phyloP scores from a whole-genome alignment of 2,329 filamentous ascomycete genomes.

The Xylariales sp. region DNA sequence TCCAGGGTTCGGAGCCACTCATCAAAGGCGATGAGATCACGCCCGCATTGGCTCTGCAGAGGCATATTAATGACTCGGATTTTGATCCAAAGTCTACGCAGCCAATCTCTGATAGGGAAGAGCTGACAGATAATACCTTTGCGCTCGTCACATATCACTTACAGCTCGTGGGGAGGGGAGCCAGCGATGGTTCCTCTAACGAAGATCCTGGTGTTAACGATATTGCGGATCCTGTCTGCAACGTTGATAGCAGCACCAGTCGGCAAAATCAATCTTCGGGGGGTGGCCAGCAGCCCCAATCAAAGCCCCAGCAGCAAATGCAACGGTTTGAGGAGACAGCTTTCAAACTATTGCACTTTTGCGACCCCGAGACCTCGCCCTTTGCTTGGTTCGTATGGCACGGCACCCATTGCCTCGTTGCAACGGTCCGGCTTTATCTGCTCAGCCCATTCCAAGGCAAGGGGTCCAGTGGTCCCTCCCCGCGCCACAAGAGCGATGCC shows the following conservation, averaged over 20 bases:
- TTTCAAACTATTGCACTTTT: conserved; percentile 16
- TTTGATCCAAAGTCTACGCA: conserved; percentile 14
- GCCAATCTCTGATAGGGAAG: conserved; percentile 12
- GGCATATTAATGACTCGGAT: conserved; percentile 20
- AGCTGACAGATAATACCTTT: conserved; percentile 22
- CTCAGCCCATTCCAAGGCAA: conserved; percentile 6
- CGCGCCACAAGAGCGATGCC: neutral
- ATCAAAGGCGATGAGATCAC: conserved; percentile 12
- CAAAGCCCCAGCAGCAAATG: conserved; percentile 9
- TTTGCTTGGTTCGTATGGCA: conserved; percentile 26
- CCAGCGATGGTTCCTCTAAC: too few species aligned
- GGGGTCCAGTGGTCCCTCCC: conserved; percentile 1
- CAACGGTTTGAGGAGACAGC: conserved; percentile 15
- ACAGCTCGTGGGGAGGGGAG: conserved; percentile 13
- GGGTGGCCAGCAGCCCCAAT: too few species aligned
- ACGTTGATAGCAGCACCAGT: too few species aligned
- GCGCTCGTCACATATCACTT: conserved; percentile 21
- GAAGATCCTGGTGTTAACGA: too few species aligned
- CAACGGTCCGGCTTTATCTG: conserved; percentile 14
- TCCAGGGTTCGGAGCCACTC: conserved; percentile 15
- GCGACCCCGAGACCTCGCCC: conserved; percentile 20
- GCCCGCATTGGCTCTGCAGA: conserved; percentile 5
- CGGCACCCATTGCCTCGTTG: conserved; percentile 15
- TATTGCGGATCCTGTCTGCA: too few species aligned
- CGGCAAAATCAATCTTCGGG: too few species aligned